A percentile compares a stretch with the other conserved stretches of the same genome.
Conservation (phyloP, 2,329 filamentous ascomycete species). For the Grosmannia serpens region DNA sequence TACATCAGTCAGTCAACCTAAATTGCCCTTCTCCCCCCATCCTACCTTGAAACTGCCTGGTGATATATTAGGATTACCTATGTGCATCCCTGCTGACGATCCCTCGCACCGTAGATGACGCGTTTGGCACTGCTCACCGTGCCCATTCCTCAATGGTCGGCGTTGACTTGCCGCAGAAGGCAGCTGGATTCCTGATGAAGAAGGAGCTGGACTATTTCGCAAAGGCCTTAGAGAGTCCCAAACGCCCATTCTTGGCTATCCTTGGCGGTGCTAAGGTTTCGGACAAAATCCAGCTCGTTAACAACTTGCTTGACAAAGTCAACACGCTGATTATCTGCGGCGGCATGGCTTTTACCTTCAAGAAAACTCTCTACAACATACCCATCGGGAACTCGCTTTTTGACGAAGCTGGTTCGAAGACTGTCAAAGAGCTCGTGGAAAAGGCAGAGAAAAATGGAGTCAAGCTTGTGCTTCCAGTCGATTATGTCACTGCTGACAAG, state of each 20-base stretch:
- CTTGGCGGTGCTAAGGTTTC: constrained; percentile 97
- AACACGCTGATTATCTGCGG: constrained; percentile 94
- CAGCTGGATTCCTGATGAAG: constrained; percentile 97
- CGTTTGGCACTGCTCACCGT: constrained; percentile 96
- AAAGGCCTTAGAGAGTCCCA: constrained; percentile 82
- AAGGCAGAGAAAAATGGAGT: constrained; percentile 97
- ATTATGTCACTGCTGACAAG: constrained; percentile 94
- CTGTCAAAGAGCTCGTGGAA: constrained; percentile 72
- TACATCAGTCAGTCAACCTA: constrained; percentile 70
- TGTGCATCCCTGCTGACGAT: constrained; percentile 9
- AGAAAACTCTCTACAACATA: constrained; percentile 91
- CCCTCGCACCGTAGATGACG: constrained; percentile 57
- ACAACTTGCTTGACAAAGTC: constrained; percentile 97
- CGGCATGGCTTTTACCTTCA: constrained; percentile 99
- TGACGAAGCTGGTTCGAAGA: constrained; percentile 89
- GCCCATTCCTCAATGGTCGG: constrained; percentile 99
- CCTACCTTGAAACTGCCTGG: not conserved
- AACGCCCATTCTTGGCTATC: constrained; percentile 96
- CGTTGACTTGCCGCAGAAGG: constrained; percentile 89
- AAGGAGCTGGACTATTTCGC: constrained; percentile 99
- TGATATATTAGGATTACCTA: not conserved
- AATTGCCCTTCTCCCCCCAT: not conserved
- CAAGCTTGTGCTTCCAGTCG: constrained; percentile 85
- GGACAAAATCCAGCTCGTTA: constrained; percentile 99
- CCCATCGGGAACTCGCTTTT: constrained; percentile 86